Base-by-base conservation (phyloP, 2,329 filamentous ascomycete species). In the Zymoseptoria tritici region DNA sequence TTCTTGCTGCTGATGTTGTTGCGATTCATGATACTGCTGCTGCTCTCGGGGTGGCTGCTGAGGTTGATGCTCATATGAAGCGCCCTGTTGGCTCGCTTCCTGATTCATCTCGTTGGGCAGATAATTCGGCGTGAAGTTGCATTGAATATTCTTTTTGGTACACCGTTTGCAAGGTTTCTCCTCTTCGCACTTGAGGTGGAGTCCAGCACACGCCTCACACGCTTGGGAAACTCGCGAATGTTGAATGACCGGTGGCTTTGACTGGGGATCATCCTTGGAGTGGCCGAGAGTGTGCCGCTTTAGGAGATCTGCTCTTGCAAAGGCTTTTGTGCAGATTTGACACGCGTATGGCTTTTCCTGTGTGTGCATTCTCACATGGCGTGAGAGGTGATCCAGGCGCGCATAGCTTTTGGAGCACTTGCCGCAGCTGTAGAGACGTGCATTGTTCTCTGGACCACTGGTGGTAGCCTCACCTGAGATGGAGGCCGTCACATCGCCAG, bases 181-280 rank as follows among this genome's bases (percentile, higher is more conserved):
- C 62, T 83, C 80, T 61, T 82, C 79, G 62, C 80, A 83, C 65
- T 80, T 79, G 20, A 83, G 71, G 64, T 83, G 80, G 2, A 79
- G 76, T 21, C 76, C 73, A 21, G 80, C 80, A 62, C 80, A 82
- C 4, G 78, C 74, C 60, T 79, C 79, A 61, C 80, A 83, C 0
- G 80, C 80, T 67, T 81, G 79, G 4, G 74, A 77, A 3, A 79
- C 78, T 6, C 78, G 72, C 60, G 68, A 70, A 54, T 71, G 72
- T 61, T 73, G 71, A 42, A 70, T 63, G 42, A 70, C 64, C 13
- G 69, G 63, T 13, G 68, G 68, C 53, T 69, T 70, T 1, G 66
- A 55, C 26, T 71, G 66, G 36, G 68, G 67, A 58, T 70, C 65
- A 57, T 71, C 68, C 60, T 73, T 71, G 53, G 73, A 71, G 62